Base-by-base conservation (phyloP, 148 eudicot species). In the Euryodendron excelsum region DNA sequence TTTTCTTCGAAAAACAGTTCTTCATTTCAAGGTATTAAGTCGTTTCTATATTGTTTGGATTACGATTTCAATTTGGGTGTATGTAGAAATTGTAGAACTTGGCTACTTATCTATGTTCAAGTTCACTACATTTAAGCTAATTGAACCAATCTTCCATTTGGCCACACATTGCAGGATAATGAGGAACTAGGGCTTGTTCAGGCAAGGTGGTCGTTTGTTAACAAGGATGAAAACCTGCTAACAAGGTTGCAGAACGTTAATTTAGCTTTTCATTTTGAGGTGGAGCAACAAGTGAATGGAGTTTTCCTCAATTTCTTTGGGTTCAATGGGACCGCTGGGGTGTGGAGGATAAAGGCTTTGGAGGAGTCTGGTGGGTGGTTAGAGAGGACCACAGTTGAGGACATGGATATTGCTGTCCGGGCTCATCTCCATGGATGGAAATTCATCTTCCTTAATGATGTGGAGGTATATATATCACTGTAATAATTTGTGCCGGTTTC, bases 201-300 rank as follows among this genome's bases (percentile, higher is more conserved):
- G 77, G 97, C 99, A 45, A 89, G 99, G 69, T 93, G 99, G 98
- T 93, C 99, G 4, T 96, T 96, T 78, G 98, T 96, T 78, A 96
- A 96, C 91, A 89, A 89, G 82, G 99, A 96, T 76, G 98, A 96
- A 79, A 96, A 96, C 74, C 84, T 96, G 62, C 88, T 96, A 30
- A 96, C 99, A 9, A 85, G 99, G 78, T 75, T 96, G 75, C 98
- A 96, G 64, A 82, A 90, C 89, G 86, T 96, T 25, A 96, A 96
- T 80, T 88, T 96, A 78, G 86, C 97, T 48, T 94, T 94, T 74
- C 98, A 94, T 87, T 94, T 94, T 77, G 98, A 94, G 74, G 98
- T 94, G 62, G 98, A 94, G 89, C 98, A 94, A 60, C 98, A 94
- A 84, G 98, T 94, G 74, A 94, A 94, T 80, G 98, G 98, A 4